Evolutionary conservation across 2,329 filamentous ascomycete genomes (phyloP).

Genomic region (Diaporthe velutina): DNA sequence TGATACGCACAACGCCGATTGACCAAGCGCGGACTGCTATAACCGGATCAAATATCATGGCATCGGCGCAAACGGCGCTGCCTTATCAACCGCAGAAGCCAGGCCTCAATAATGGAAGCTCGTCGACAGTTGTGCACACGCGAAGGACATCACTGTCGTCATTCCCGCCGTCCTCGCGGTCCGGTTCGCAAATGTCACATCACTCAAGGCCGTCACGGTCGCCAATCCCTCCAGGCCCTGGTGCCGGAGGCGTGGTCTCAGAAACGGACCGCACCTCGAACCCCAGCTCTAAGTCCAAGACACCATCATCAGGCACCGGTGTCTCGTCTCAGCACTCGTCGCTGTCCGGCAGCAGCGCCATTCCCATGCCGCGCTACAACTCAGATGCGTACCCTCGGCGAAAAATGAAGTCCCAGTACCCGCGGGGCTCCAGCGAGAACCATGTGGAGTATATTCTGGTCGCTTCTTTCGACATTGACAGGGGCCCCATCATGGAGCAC

Average conservation of each 20-base stretch:
- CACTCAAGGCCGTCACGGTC: slow-evolving; percentile 66
- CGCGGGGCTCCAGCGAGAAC: slow-evolving; percentile 80
- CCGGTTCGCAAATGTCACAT: slow-evolving; percentile 70
- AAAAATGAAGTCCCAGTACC: slow-evolving; percentile 80
- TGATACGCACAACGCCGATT: neutral
- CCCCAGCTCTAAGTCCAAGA: slow-evolving; percentile 71
- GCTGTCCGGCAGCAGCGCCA: slow-evolving; percentile 56
- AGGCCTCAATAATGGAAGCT: slow-evolving; percentile 47
- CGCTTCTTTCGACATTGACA: slow-evolving; percentile 96
- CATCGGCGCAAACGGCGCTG: slow-evolving; percentile 55
- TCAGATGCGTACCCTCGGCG: slow-evolving; percentile 64
- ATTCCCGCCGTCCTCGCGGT: slow-evolving; percentile 70
- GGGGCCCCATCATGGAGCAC: slow-evolving; percentile 97
- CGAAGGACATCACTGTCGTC: slow-evolving; percentile 73
- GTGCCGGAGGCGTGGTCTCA: slow-evolving; percentile 48
- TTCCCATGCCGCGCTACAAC: slow-evolving; percentile 57
- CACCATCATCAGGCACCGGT: slow-evolving; percentile 67
- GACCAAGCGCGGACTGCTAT: neutral
- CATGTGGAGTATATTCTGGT: slow-evolving; percentile 99
- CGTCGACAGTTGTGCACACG: slow-evolving; percentile 47
- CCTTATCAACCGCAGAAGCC: slow-evolving; percentile 59
- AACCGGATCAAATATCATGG: slow-evolving; percentile 47
- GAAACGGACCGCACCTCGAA: slow-evolving; percentile 70
- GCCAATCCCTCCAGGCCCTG: slow-evolving; percentile 59
- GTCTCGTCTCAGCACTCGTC: slow-evolving; percentile 72